Conservation (phyloP, 345 rosid genomes). For the Salix dunnii region DNA sequence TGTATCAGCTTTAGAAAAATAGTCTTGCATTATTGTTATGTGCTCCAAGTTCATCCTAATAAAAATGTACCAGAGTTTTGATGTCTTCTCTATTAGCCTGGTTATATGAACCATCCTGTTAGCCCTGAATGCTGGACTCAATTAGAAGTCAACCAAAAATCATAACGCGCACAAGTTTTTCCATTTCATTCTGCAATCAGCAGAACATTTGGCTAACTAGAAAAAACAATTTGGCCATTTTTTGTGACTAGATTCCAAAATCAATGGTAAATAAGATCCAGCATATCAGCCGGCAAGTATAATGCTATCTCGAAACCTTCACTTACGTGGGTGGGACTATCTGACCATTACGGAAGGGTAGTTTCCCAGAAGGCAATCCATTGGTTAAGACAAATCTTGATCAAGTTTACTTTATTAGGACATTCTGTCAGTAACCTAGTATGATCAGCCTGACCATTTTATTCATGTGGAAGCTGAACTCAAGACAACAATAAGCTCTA, state of each 20-base stretch:
- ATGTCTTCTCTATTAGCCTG: neutral
- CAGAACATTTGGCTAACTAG: neutral
- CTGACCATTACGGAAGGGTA: too few relatives aligned
- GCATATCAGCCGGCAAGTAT: neutral
- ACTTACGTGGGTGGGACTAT: neutral
- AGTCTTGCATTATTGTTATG: neutral
- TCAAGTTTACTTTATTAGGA: too few relatives aligned
- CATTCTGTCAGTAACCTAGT: too few relatives aligned
- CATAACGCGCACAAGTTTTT: neutral
- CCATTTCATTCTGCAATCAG: neutral
- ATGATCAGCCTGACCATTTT: too few relatives aligned
- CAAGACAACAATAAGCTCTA: too few relatives aligned
- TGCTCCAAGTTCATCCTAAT: neutral
- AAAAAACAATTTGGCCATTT: neutral
- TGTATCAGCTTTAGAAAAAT: neutral
- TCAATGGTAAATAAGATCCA: neutral
- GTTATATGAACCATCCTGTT: neutral
- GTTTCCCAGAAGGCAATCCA: too few relatives aligned
- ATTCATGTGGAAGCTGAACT: too few relatives aligned
- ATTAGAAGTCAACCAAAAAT: neutral
- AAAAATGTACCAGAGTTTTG: neutral
- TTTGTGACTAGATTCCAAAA: neutral
- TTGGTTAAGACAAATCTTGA: too few relatives aligned
- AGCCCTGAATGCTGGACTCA: neutral
- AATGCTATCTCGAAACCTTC: neutral